Conservation (phyloP, 768 basidiomycete species). For the Gymnopilus dilepis region DNA sequence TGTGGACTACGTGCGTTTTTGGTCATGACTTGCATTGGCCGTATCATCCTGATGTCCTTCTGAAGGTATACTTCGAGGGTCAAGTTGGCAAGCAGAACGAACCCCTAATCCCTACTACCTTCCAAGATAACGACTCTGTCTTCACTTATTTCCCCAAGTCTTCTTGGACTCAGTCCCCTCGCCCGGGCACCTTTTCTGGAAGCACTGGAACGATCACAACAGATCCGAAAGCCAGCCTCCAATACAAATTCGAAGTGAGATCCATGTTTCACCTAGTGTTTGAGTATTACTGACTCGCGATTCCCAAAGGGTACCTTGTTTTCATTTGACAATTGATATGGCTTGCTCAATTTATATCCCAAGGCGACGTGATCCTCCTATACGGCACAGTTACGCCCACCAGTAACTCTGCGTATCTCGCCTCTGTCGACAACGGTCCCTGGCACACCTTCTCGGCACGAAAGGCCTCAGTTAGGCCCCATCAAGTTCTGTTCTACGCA, state of each 20-base stretch:
- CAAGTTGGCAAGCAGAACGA: conserved; percentile 25
- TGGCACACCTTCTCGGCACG: conserved; percentile 18
- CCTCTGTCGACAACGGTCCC: conserved; percentile 19
- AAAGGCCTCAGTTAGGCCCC: conserved; percentile 19
- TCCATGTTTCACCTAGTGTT: neutral
- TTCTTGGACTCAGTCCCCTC: conserved; percentile 39
- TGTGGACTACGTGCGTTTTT: conserved; percentile 25
- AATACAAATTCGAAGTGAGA: conserved; percentile 46
- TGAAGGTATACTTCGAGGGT: conserved; percentile 22
- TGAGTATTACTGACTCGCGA: neutral
- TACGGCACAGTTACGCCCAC: conserved; percentile 42
- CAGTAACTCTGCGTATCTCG: conserved; percentile 13
- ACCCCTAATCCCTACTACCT: conserved; percentile 21
- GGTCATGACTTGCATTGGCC: conserved; percentile 6
- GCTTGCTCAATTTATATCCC: neutral
- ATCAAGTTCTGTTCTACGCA: conserved; percentile 23
- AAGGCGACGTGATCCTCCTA: conserved; percentile 49
- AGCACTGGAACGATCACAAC: conserved; percentile 49
- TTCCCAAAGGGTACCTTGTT: conserved; percentile 2
- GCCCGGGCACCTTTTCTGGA: conserved; percentile 44
- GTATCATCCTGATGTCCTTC: neutral
- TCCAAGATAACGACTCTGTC: conserved; percentile 40
- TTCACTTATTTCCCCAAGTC: conserved; percentile 40
- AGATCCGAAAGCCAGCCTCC: conserved; percentile 35
- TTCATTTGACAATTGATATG: neutral